Base-by-base conservation (phyloP, 106 monocot species). In the Dendrobium chrysotoxum region DNA sequence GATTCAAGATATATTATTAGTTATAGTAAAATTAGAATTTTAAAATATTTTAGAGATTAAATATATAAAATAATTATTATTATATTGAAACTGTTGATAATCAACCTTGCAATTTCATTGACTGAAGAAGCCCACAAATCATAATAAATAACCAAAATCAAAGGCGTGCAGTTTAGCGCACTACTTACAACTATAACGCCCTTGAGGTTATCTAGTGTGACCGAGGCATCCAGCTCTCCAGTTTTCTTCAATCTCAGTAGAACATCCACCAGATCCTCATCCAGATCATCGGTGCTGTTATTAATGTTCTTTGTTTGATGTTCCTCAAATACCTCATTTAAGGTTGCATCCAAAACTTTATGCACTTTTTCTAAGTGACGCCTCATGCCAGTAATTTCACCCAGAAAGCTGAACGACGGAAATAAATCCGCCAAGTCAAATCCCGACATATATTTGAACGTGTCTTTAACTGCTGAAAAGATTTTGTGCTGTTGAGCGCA, bases 281-380 rank as follows among this genome's bases (percentile, higher is more conserved):
- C 72, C 46, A 17, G 25, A 5, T 47, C 28, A 1, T 46, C 28
- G 7, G 1, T 12, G 7, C 68, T 71, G 21, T 28, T 26, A 7
- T 3, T 20, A 20, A 1, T 20, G 2, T 23, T 42, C 21, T 54
- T 81, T 3, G 4, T 20, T 18, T 18, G 12, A 38, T 81, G 71
- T n/a, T 81, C 80, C 53, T 81, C 50, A 21, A 81, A 15, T 6
- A 81, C 70, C 50, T 81, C 80, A 46, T 54, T 21, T 23, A 81
- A 23, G 47, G 45, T 39, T 1, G 15, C 30, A 38, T 81, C 80
- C 17, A 72, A 17, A 35, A 31, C 50, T n/a, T 18, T 13, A 26
- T 73, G 72, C 31, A 53, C 61, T 42, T 25, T 79, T 20, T 42
- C 40, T 23, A 65, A 10, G 7, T 40, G 73, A 9, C 23, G 25